Percentiles rank a stretch among this genome's conserved stretches.
These are phyloP conservation scores for Ceratocystis colombiana DNA, from an alignment of 2,329 filamentous ascomycete genomes.

Conservation along the genomic window DNA sequence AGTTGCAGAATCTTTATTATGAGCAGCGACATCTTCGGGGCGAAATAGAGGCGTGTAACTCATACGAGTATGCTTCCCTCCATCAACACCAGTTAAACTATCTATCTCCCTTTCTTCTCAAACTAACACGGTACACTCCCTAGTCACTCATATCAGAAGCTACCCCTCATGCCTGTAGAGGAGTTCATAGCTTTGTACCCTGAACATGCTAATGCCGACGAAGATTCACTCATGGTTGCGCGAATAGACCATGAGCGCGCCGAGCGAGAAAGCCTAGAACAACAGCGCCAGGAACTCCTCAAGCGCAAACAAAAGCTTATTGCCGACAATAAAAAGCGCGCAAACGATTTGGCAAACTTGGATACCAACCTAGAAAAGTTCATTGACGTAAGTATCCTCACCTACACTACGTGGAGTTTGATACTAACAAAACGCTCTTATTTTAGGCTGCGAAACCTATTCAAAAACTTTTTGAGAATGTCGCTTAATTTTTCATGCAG, in stretches of 20 bases:
- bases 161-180: constrained; percentile 74
- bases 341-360: constrained; percentile 82
- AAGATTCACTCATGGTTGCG: constrained; percentile 76
- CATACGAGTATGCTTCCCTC: constrained; percentile 62
- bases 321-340: constrained; percentile 75
- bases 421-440: constrained; percentile 25
- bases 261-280: constrained; percentile 75
- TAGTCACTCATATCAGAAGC: constrained; percentile 76
- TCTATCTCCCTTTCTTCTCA: neutral
- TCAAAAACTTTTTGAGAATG: constrained; percentile 74
- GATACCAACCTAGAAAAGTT: constrained; percentile 91
- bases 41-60: constrained; percentile 83
- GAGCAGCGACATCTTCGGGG: constrained; percentile 84
- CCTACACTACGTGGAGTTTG: neutral
- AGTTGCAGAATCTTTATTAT: constrained; percentile 92
- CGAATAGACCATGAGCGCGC: constrained; percentile 83
- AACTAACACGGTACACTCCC: neutral
- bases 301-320: constrained; percentile 55
- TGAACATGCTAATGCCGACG: constrained; percentile 59
- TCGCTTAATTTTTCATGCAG: constrained; percentile 33
- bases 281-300: constrained; percentile 65
- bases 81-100: neutral
- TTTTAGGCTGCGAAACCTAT: constrained; percentile 74
- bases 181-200: constrained; percentile 71
- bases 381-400: constrained; percentile 57